These are phyloP conservation scores for Chrysoporthe puriensis DNA, from an alignment of 2,329 filamentous ascomycete species.

Conservation along the genomic window DNA sequence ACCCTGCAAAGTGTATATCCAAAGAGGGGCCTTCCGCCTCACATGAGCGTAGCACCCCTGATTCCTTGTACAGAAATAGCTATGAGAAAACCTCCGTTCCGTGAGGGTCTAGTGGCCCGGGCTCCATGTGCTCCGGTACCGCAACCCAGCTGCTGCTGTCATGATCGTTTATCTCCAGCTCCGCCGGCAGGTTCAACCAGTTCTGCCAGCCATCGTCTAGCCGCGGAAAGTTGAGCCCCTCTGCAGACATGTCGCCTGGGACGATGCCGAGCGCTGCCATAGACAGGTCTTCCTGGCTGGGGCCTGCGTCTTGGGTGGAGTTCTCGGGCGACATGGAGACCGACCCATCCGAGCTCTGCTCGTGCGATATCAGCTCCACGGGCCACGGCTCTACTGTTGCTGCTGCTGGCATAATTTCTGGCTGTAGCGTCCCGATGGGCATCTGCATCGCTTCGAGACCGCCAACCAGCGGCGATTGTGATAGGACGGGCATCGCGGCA, in stretches of 20 bases:
- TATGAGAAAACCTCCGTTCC: background rate
- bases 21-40: background rate
- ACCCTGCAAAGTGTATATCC: background rate
- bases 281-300: background rate
- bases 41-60: background rate
- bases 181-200: conserved; percentile 15
- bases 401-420: background rate
- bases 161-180: conserved; percentile 7
- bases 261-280: conserved; percentile 2
- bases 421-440: background rate
- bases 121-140: conserved; percentile 9
- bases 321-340: conserved; percentile 5
- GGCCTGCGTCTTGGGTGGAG: conserved; percentile 4
- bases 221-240: conserved; percentile 18
- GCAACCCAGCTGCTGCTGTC: conserved; percentile 4
- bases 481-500: conserved; percentile 4
- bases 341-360: conserved; percentile 7
- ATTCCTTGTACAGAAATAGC: background rate
- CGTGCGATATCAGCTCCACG: conserved; percentile 9
- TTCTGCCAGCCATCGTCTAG: conserved; percentile 19
- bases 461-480: background rate
- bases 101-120: background rate
- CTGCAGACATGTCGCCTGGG: conserved; percentile 6
- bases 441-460: conserved; percentile 5
- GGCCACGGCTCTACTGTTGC: conserved; percentile 5